Evolutionary conservation across 139 green algal species (phyloP), one percentile per base, ranked within the genome.

Genomic region (Micractinium sp.): DNA sequence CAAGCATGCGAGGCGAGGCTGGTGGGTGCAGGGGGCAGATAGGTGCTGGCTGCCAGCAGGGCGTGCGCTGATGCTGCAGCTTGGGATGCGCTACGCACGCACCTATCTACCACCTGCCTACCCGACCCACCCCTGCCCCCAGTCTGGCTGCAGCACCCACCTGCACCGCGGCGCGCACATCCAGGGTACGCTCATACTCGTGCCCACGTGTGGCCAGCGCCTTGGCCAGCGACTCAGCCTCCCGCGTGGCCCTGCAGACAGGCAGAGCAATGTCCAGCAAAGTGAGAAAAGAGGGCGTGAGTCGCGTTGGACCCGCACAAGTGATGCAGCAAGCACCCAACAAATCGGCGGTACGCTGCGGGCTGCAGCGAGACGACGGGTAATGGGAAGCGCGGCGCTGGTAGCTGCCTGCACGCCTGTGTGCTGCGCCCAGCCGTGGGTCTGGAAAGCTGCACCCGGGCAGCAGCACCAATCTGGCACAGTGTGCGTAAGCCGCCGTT

Each of bases 91-190:
- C 60, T 23, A 67, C 16, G 60, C n/a, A n/a, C n/a, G n/a, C n/a
- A n/a, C n/a, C n/a, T n/a, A n/a, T n/a, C n/a, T n/a, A n/a, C n/a
- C n/a, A n/a, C n/a, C n/a, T n/a, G n/a, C 47, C 47, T 56, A 56
- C 47, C 47, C 47, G 47, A n/a, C n/a, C n/a, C n/a, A 16, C 60
- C 60, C 63, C 63, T 71, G 63, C 63, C 63, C 63, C 22, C 9
- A 12, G 20, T 5, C 14, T 27, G 63, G 9, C 12, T 71, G 20
- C 63, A 25, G 63, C 22, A 13, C 74, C 33, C 74, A 80, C 74
- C 74, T 80, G 74, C 74, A 80, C 47, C n/a, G 91, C 92, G 13
- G 90, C 89, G 9, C 91, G 77, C 4, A 95, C 84, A 60, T 93
- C 88, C 4, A 92, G 66, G 0, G 25, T 66, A 1, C 69, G 83